phyloP scores from a whole-genome alignment of 75 land plant species.

The Picea glauca region DNA sequence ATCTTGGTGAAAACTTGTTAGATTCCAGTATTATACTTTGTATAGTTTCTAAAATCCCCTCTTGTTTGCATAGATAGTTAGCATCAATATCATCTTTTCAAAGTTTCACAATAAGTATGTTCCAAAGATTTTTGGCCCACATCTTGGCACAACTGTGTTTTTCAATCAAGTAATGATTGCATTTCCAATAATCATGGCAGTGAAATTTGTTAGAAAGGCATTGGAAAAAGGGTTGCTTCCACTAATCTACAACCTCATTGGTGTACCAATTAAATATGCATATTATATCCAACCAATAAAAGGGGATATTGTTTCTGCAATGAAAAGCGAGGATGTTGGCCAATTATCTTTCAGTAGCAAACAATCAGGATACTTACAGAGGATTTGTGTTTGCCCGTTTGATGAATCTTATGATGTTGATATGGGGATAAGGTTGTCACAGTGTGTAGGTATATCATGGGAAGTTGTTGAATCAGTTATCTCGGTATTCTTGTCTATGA shows the following conservation, averaged over 20 bases:
- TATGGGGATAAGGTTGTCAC: constrained; percentile 81
- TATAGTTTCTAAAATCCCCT: neutral
- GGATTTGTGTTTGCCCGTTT: constrained; percentile 19
- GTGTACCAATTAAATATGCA: constrained; percentile 70
- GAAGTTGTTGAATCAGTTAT: constrained; percentile 92
- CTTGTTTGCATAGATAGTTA: constrained; percentile 45
- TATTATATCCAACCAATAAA: constrained; percentile 47
- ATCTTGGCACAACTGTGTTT: constrained; percentile 15
- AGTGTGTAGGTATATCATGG: constrained; percentile 95
- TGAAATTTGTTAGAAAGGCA: constrained; percentile 75
- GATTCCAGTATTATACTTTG: neutral
- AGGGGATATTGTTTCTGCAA: neutral
- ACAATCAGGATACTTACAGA: constrained; percentile 35
- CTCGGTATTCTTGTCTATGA: constrained; percentile 42
- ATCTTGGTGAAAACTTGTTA: neutral
- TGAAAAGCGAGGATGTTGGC: neutral
- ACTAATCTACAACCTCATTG: constrained; percentile 41
- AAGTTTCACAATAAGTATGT: too few relatives aligned
- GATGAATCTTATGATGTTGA: constrained; percentile 69
- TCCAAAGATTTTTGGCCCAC: too few relatives aligned
- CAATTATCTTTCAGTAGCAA: constrained; percentile 15
- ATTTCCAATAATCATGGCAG: constrained; percentile 61
- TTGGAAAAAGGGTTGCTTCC: constrained; percentile 82
- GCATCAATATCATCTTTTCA: neutral
- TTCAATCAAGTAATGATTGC: constrained; percentile 57